Conservation (phyloP, 2,329 filamentous ascomycete species). For the Xylaria sp. region DNA sequence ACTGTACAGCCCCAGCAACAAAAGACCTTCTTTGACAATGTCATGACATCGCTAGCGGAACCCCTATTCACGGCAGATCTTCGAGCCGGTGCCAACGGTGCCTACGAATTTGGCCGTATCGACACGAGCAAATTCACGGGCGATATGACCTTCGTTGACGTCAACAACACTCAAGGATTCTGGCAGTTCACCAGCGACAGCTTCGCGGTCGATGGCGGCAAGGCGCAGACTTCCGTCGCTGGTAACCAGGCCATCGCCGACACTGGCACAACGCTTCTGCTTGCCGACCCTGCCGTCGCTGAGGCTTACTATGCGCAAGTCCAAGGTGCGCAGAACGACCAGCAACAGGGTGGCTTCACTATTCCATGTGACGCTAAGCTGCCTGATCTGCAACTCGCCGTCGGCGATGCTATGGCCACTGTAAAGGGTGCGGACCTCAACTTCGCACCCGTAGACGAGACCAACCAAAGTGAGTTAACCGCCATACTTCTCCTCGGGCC, state of each 20-base stretch:
- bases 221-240: constrained; percentile 48
- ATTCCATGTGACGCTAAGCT: constrained; percentile 58
- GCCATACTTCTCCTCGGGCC: too few species aligned
- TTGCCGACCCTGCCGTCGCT: constrained; percentile 64
- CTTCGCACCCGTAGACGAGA: constrained; percentile 59
- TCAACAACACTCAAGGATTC: constrained; percentile 50
- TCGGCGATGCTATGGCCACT: constrained; percentile 66
- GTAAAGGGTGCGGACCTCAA: constrained; percentile 64
- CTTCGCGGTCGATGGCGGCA: constrained; percentile 47
- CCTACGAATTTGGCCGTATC: constrained; percentile 53
- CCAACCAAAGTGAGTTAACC: constrained; percentile 57
- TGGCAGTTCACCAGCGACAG: constrained; percentile 52
- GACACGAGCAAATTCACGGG: constrained; percentile 50
- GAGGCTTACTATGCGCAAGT: constrained; percentile 61
- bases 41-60: constrained; percentile 44
- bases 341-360: constrained; percentile 55
- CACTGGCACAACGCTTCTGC: constrained; percentile 71
- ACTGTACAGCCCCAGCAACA: constrained; percentile 46
- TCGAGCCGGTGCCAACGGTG: constrained; percentile 46
- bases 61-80: constrained; percentile 52
- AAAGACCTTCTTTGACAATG: constrained; percentile 52
- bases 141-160: constrained; percentile 47
- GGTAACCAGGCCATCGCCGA: constrained; percentile 63
- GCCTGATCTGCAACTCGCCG: constrained; percentile 63
- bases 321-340: constrained; percentile 54